Base-by-base conservation (phyloP, 2,329 filamentous ascomycete genomes). In the Metarhizium rileyi region DNA sequence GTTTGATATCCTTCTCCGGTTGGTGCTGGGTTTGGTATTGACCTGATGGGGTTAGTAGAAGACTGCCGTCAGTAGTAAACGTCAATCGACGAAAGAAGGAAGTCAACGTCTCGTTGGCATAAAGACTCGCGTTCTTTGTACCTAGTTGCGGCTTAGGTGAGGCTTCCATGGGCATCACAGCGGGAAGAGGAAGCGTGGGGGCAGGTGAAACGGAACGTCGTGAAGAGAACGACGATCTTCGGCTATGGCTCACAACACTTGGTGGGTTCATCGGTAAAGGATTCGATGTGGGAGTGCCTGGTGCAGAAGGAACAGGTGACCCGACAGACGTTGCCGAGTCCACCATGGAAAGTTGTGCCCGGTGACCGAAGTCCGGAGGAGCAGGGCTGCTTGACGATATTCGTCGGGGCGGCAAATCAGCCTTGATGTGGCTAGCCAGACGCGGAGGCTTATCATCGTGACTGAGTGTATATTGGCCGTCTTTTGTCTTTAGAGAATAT, bases 181-280 rank as follows among this genome's bases (percentile, higher is more conserved):
- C 93, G 3, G 93, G 93, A 20, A 98, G 71, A 28, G 93, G 93
- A 70, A 98, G 80, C 1, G 91, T 95, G 0, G 93, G 91, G 5
- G 91, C 91, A 1, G 93, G 93, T 1, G 93, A 97, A 22, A 84
- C 89, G 5, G 93, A 98, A 57, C 93, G 82, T 51, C 90, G 81
- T 54, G 80, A 83, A 0, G 87, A 93, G 44, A 98, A 96, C 0
- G 93, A 97, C 1, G 93, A 97, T n/a, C 90, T 80, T 50, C 93
- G 81, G 60, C 90, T 96, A 63, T 95, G 89, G 54, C 90, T 91
- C 38, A 95, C 85, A 4, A 87, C 86, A 55, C 78, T 83, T 1
- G 91, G 91, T 14, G 93, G 93, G 62, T 98, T 95, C 93, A 98
- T 98, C 0, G 93, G 90, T 28, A 96, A 70, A 35, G 90, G 83